These are phyloP conservation scores for Artemisia annua DNA, from an alignment of 129 eudicot genomes.

Conservation along the genomic window DNA sequence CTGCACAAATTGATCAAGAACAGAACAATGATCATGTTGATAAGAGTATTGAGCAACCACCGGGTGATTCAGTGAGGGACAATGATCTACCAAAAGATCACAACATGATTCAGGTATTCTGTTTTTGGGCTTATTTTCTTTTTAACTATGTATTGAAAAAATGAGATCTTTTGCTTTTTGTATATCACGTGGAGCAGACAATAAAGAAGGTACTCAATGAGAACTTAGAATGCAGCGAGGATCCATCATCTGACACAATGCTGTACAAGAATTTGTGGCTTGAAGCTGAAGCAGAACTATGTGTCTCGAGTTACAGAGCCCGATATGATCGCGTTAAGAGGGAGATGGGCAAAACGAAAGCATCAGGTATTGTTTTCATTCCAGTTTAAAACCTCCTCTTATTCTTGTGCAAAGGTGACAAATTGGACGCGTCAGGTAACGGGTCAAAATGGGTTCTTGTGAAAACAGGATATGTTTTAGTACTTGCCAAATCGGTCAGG, in stretches of 20 bases:
- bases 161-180: background rate
- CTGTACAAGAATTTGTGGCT: slow-evolving; percentile 83
- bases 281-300: slow-evolving; percentile 87
- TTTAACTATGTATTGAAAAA: background rate
- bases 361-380: slow-evolving; percentile 25
- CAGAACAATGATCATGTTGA: slow-evolving; percentile 25
- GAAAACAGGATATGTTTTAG: too few species aligned
- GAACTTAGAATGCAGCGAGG: slow-evolving; percentile 51
- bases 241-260: slow-evolving; percentile 31
- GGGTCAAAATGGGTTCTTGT: background rate
- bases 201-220: slow-evolving; percentile 62
- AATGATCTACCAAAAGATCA: slow-evolving; percentile 38
- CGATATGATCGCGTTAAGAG: slow-evolving; percentile 68
- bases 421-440: background rate
- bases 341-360: slow-evolving; percentile 48
- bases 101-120: slow-evolving; percentile 57
- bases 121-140: background rate
- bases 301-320: slow-evolving; percentile 53
- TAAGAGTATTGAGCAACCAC: slow-evolving; percentile 34
- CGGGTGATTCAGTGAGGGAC: slow-evolving; percentile 33
- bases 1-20: slow-evolving; percentile 23
- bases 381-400: background rate
- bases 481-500: background rate
- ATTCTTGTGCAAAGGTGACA: background rate
- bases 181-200: slow-evolving; percentile 39